Evolutionary conservation across 768 basidiomycete genomes (phyloP), one percentile per base, ranked within the genome.

Genomic region (Boletus rufocinnamomeus): DNA sequence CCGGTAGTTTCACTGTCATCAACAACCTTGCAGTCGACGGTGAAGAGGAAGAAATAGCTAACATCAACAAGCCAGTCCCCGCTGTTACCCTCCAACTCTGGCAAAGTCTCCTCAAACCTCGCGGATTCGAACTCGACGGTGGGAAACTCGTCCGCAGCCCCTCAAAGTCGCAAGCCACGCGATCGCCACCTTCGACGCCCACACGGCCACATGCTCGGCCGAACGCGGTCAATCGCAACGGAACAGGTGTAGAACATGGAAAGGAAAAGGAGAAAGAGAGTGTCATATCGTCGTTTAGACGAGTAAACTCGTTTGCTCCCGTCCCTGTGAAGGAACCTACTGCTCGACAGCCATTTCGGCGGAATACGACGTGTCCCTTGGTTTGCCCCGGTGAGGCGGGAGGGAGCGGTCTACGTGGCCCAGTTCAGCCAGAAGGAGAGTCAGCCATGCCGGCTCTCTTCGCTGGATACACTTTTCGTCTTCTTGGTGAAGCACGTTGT

Each of bases 401-500:
- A 58, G 50, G 70, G 35, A 62, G 70, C 38, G 45, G 55, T 48
- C 19, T 50, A 46, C 43, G 54, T 17, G 46, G 56, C 6, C 16
- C 19, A 2, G 28, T 35, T 17, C 53, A 32, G 9, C 50, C 51
- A 4, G 59, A 49, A 40, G 46, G 30, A 40, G 52, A 40, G n/a
- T 46, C 62, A 5, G 25, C 46, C 27, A 27, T 52, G 38, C 28
- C 48, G 34, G 44, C 52, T 9, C 74, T 89, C 27, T 92, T 92
- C 61, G 34, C 72, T 13, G 87, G 86, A 1, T 70, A 79, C 61
- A 79, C 67, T 10, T 83, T 93, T 64, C 77, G 81, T 49, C 80
- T 82, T 0, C 72, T 88, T 49, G 91, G 89, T 5, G 89, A 92
- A 65, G 89, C 90, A 6, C 80, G 81, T 55, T 78, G 78, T 35